These are phyloP conservation scores for Hypoxylon sp. DNA, from an alignment of 2,329 filamentous ascomycete genomes.

Conservation along the genomic window DNA sequence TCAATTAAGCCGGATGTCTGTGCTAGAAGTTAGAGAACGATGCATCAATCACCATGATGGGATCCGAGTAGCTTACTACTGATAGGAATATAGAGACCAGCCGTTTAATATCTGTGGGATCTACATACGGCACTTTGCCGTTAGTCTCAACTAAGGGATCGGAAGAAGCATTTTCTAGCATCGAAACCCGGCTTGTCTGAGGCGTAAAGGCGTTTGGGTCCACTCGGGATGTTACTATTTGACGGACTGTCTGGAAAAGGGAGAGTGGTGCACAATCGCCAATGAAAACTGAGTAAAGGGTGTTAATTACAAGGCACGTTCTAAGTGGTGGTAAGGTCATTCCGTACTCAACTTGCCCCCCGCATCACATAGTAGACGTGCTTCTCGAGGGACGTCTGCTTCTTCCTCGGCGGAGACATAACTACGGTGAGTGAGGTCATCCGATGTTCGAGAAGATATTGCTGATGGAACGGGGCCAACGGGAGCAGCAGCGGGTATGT, in stretches of 20 bases:
- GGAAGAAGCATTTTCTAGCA: conserved; percentile 63
- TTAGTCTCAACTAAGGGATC: conserved; percentile 41
- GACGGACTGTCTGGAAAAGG: conserved; percentile 68
- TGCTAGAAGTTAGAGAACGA: conserved; percentile 15
- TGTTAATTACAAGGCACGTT: conserved; percentile 8
- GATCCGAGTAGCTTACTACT: conserved; percentile 46
- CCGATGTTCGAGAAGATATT: conserved; percentile 18
- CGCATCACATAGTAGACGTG: conserved; percentile 65
- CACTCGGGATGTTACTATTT: conserved; percentile 65
- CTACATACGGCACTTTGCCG: conserved; percentile 45
- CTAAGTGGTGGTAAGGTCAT: not conserved
- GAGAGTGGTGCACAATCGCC: conserved; percentile 70
- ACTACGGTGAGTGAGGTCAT: conserved; percentile 39
- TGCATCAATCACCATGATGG: not conserved
- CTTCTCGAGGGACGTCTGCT: conserved; percentile 68
- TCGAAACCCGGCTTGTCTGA: conserved; percentile 65
- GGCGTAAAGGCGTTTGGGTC: conserved; percentile 67
- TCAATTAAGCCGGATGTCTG: conserved; percentile 64
- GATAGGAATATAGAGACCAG: conserved; percentile 47
- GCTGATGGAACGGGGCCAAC: not conserved
- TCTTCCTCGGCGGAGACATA: conserved; percentile 62
- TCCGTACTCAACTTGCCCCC: conserved; percentile 64
- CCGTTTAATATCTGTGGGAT: conserved; percentile 31
- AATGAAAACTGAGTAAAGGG: conserved; percentile 61
- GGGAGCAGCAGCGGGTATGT: not conserved